Base-by-base conservation (phyloP, 805 yeast genomes). In the Candida tallmaniae region DNA sequence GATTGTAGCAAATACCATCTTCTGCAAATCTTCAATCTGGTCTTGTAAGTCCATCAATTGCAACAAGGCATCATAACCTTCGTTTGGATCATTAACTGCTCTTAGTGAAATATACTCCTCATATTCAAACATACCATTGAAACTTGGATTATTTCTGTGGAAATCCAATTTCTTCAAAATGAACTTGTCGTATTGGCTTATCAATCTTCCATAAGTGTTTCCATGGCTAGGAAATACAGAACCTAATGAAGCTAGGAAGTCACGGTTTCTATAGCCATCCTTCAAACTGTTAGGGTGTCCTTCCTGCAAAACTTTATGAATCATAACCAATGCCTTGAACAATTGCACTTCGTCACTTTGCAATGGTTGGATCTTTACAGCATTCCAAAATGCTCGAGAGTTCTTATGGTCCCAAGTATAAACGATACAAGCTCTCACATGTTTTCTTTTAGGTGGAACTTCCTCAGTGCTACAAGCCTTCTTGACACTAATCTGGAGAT, bases 371-470 rank as follows among this genome's bases (percentile, higher is more conserved):
- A 82, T 60, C 57, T 84, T 86, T 42, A 90, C 65, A 2, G 81
- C 78, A 48, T 83, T 78, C 90, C 96, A 90, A 50, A 89, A 84
- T 7, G 84, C 85, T 38, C 77, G 71, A 3, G 94, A 78, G 25
- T 86, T 78, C 54, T 83, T 82, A 51, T 86, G 90, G 58, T 93
- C 98, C 96, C 97, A 90, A 1, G 97, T 87, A 59, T 82, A 89
- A 24, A 90, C 95, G 40, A 89, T 89, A 65, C 96, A 87, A 2
- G 95, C 87, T 51, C 98, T 71, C 5, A 90, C 97, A 60, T 90
- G 98, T 57, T 90, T 90, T 47, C 98, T 71, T 59, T 90, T 90
- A 1, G 98, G 97, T 0, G 97, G 95, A 4, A 83, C 73, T 53
- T 88, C 96, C 17, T 88, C 97, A 13, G 74, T 44, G 17, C 82